Evolutionary conservation across 257 asterid genomes (phyloP).

Genomic region (Cinchona pubescens): DNA sequence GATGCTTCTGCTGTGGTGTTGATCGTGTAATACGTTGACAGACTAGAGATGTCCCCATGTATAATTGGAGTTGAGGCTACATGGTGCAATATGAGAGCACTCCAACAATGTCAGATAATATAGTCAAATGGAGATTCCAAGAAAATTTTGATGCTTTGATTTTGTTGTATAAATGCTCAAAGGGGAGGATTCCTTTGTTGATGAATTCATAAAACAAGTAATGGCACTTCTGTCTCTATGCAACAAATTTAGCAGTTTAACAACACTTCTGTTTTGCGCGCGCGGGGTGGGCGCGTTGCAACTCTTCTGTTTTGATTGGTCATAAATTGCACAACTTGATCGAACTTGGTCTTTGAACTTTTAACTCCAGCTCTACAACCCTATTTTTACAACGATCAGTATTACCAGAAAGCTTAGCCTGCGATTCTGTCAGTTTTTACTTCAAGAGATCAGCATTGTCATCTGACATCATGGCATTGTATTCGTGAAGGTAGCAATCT

Average conservation of each 20-base stretch:
- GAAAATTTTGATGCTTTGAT: conserved; percentile 14
- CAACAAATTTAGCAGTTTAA: conserved; percentile 41
- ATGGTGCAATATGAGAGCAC: conserved; percentile 33
- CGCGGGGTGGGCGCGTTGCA: too few relatives aligned
- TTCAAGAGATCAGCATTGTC: too few relatives aligned
- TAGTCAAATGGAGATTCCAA: conserved; percentile 25
- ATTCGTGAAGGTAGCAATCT: too few relatives aligned
- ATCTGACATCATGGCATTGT: too few relatives aligned
- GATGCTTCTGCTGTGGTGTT: conserved; percentile 26
- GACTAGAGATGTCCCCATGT: conserved; percentile 39
- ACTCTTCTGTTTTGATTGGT: too few relatives aligned
- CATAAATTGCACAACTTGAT: too few relatives aligned
- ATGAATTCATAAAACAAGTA: conserved; percentile 35
- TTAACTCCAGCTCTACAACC: too few relatives aligned
- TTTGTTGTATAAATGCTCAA: conserved; percentile 25
- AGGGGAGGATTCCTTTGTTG: conserved; percentile 24
- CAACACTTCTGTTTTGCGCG: conserved; percentile 31
- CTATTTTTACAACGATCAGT: too few relatives aligned
- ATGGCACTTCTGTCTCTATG: conserved; percentile 28
- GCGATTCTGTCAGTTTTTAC: too few relatives aligned
- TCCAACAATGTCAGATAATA: conserved; percentile 28
- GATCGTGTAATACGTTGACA: conserved; percentile 37
- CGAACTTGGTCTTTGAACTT: too few relatives aligned
- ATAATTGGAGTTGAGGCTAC: conserved; percentile 38
- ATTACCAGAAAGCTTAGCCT: too few relatives aligned